Conservation (phyloP, 1,284 basidiomycete species). For the Austropuccinia psidii region DNA sequence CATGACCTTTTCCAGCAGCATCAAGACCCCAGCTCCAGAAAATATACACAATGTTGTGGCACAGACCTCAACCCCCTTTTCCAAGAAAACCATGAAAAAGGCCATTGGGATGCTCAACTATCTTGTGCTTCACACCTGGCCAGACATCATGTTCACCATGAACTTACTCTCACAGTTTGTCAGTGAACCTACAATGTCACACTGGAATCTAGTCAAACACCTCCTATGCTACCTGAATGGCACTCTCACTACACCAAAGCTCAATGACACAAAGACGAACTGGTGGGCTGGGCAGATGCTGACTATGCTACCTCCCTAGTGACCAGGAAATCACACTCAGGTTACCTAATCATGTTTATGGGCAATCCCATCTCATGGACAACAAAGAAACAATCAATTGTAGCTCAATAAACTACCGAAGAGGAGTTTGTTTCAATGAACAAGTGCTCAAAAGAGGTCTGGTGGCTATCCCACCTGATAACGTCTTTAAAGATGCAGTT, state of each 20-base stretch:
- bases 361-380: neutral
- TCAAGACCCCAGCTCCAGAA: neutral
- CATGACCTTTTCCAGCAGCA: neutral
- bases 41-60: neutral
- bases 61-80: neutral
- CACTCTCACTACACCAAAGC: neutral
- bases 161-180: neutral
- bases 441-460: neutral
- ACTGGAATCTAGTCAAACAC: neutral
- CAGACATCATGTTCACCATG: neutral
- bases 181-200: neutral
- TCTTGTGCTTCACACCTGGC: neutral
- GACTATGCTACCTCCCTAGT: neutral
- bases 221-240: neutral
- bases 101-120: neutral
- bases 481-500: neutral
- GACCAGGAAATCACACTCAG: neutral
- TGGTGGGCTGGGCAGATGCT: neutral
- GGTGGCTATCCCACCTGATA: constrained; percentile 3
- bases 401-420: neutral
- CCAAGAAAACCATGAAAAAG: neutral
- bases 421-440: neutral
- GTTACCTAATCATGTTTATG: neutral
- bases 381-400: neutral
- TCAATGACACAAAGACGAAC: neutral